Evolutionary conservation across 2,329 filamentous ascomycete species (phyloP).

Genomic region (Hysterium pulicare): DNA sequence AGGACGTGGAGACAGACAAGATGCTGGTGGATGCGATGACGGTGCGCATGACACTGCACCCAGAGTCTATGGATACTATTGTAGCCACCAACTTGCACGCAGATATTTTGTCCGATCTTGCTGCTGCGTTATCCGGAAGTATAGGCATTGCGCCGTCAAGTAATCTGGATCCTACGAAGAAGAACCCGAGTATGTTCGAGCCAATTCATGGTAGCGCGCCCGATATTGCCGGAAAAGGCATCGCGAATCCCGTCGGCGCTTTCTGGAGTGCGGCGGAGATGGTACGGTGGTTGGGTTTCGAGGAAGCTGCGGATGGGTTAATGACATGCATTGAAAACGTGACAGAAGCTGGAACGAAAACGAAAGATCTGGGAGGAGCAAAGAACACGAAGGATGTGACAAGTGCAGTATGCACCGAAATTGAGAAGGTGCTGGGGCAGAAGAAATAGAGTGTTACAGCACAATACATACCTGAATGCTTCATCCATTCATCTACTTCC

Average conservation of each 20-base stretch:
- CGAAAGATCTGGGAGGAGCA: conserved; percentile 58
- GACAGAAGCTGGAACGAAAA: conserved; percentile 53
- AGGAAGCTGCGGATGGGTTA: conserved; percentile 54
- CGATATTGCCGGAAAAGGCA: conserved; percentile 61
- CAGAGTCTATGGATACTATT: conserved; percentile 46
- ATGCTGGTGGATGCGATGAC: conserved; percentile 52
- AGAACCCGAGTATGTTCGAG: conserved; percentile 61
- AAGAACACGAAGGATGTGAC: conserved; percentile 58
- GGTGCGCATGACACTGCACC: conserved; percentile 46
- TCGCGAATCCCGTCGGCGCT: conserved; percentile 62
- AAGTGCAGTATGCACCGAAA: conserved; percentile 53
- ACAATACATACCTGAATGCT: conserved; percentile 1
- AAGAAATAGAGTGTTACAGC: conserved; percentile 11
- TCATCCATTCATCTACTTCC: conserved; percentile 1
- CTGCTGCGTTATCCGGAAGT: conserved; percentile 62
- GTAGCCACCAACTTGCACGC: conserved; percentile 51
- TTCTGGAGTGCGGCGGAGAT: conserved; percentile 71
- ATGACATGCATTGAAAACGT: conserved; percentile 62
- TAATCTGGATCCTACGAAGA: conserved; percentile 61
- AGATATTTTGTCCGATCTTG: conserved; percentile 66
- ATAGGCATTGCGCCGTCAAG: conserved; percentile 67
- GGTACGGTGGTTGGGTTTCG: conserved; percentile 61
- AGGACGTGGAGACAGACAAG: conserved; percentile 46
- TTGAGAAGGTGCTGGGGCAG: conserved; percentile 42
- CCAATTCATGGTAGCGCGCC: conserved; percentile 63